A percentile compares a stretch with the other conserved stretches of the same genome.
Evolutionary conservation across 2,329 filamentous ascomycete genomes (phyloP).

Genomic region (Colletotrichum brevisporum): DNA sequence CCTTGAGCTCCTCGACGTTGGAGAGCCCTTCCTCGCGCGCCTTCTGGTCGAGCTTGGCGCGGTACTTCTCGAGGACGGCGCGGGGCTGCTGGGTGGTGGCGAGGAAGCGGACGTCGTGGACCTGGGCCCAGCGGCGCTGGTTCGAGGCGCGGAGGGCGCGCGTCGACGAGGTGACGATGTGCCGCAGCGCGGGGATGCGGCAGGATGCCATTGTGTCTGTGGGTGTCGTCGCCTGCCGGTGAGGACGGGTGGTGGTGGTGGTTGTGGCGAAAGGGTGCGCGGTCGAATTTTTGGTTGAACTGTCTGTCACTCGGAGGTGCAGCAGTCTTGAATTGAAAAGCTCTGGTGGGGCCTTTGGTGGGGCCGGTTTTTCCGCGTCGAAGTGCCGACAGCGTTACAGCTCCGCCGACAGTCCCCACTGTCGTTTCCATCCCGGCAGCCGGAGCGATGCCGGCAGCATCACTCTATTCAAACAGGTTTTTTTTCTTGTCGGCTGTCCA

Average conservation of each 20-base stretch:
- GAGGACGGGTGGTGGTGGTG: slow-evolving; percentile 8
- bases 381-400: neutral
- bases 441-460: too few relatives aligned
- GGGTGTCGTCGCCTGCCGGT: neutral
- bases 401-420: too few relatives aligned
- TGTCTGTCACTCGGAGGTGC: too few relatives aligned
- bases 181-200: slow-evolving; percentile 63
- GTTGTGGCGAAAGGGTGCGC: neutral
- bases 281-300: neutral
- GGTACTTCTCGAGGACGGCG: slow-evolving; percentile 86
- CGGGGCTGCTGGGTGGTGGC: slow-evolving; percentile 80
- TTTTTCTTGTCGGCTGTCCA: too few relatives aligned
- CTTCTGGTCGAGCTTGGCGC: slow-evolving; percentile 85
- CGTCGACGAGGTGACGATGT: slow-evolving; percentile 54
- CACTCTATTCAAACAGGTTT: too few relatives aligned
- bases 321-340: too few relatives aligned
- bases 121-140: slow-evolving; percentile 90
- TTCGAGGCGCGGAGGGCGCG: slow-evolving; percentile 52
- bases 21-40: slow-evolving; percentile 79
- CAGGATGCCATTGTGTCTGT: slow-evolving; percentile 62
- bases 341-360: too few relatives aligned
- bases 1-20: slow-evolving; percentile 82
- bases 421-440: too few relatives aligned
- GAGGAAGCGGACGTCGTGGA: slow-evolving; percentile 92
- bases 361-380: neutral